Conservation (phyloP, 139 green algal species). For the Chlorella sp. region DNA sequence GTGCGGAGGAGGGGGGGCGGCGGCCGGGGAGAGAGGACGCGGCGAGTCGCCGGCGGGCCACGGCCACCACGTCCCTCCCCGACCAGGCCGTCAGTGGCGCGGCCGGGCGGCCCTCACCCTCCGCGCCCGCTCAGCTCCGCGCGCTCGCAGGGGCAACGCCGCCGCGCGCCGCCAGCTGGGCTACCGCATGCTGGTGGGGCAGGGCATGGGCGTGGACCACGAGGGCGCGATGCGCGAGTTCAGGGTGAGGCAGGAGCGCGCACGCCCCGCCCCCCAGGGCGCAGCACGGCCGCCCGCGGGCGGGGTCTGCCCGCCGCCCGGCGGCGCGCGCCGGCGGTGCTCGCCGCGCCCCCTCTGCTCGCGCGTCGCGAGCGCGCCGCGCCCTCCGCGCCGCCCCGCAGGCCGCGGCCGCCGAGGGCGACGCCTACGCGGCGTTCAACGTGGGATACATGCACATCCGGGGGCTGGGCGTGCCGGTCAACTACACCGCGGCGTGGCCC, state of each 20-base stretch:
- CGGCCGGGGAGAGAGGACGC: neutral
- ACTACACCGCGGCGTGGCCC: neutral
- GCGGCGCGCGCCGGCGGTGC: too few species aligned
- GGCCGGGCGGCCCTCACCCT: neutral
- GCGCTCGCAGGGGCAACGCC: conserved; percentile 10
- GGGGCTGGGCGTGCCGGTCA: conserved; percentile 30
- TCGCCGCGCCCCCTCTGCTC: too few species aligned
- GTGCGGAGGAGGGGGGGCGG: neutral
- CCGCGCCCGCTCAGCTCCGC: neutral
- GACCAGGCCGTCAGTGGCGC: neutral
- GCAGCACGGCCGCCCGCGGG: too few species aligned
- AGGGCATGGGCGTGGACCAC: conserved; percentile 13
- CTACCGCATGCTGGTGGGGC: conserved; percentile 27
- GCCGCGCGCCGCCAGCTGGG: conserved; percentile 27
- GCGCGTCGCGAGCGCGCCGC: too few species aligned
- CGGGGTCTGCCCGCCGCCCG: too few species aligned
- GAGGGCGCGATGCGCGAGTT: conserved; percentile 12
- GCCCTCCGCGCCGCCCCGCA: too few species aligned
- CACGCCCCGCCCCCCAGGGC: too few species aligned
- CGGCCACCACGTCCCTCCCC: neutral
- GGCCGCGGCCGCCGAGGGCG: too few species aligned
- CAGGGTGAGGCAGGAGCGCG: too few species aligned
- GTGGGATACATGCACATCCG: conserved; percentile 49
- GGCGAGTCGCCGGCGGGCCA: neutral
- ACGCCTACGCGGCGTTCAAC: conserved; percentile 48